Evolutionary conservation across 225 moss, liverwort and hornwort species (phyloP).

Genomic region (Sphagnum contortum): DNA sequence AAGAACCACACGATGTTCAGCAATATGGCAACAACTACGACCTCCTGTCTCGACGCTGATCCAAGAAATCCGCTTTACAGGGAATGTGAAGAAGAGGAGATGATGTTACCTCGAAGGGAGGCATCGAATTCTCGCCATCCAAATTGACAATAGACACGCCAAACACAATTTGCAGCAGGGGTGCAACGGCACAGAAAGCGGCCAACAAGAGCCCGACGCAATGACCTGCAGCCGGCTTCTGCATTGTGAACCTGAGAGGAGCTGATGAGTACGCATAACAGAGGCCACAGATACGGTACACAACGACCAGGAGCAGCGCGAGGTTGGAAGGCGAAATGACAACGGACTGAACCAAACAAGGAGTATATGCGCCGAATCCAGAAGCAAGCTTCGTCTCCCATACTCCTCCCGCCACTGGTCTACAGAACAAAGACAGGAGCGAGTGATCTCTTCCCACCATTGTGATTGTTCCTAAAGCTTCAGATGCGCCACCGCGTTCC

Average conservation of each 20-base stretch:
- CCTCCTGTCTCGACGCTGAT: too few species aligned
- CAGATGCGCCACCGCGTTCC: too few species aligned
- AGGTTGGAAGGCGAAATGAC: conserved; percentile 21
- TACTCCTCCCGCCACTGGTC: conserved; percentile 20
- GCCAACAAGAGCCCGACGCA: conserved; percentile 17
- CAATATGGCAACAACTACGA: too few species aligned
- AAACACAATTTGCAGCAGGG: conserved; percentile 17
- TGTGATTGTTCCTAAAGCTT: too few species aligned
- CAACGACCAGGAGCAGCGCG: conserved; percentile 8
- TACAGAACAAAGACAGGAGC: conserved; percentile 7
- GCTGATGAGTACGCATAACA: not conserved
- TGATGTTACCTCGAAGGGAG: conserved; percentile 17
- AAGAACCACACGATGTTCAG: too few species aligned
- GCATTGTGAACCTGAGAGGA: conserved; percentile 7
- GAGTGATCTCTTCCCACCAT: too few species aligned
- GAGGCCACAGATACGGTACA: conserved; percentile 14
- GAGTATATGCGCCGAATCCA: conserved; percentile 32
- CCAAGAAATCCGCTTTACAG: too few species aligned
- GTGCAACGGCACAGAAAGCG: conserved; percentile 15
- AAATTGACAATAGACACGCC: conserved; percentile 16
- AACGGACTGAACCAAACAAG: conserved; percentile 18
- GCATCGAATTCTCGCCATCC: conserved; percentile 13
- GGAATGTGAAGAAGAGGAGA: not conserved
- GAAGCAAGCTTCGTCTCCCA: conserved; percentile 25
- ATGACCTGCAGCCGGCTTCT: conserved; percentile 9